Conservation (phyloP, 768 basidiomycete genomes). For the Lyophyllum decastes region DNA sequence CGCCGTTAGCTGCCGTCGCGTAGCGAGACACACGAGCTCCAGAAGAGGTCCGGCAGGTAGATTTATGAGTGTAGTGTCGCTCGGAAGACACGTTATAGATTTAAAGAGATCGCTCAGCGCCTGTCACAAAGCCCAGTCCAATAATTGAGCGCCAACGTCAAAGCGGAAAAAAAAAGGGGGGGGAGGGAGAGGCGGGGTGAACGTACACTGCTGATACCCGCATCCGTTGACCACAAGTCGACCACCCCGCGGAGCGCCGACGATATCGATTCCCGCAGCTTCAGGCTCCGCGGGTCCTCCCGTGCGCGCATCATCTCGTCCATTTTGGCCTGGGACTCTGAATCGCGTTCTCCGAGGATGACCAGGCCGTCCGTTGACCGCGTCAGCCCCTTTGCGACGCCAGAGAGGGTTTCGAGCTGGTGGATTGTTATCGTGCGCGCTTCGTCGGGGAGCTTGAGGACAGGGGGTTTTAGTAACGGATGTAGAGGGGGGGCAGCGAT, state of each 20-base stretch:
- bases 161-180: background rate
- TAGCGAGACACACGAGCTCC: conserved; percentile 74
- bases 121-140: no score
- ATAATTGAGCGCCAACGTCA: no score
- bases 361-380: conserved; percentile 68
- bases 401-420: conserved; percentile 80
- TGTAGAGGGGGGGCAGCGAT: background rate
- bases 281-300: conserved; percentile 61
- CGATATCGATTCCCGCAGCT: conserved; percentile 69
- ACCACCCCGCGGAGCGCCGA: conserved; percentile 59
- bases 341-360: conserved; percentile 55
- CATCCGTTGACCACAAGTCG: conserved; percentile 79
- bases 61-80: conserved; percentile 77
- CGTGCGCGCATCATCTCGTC: conserved; percentile 61
- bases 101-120: conserved; percentile 83
- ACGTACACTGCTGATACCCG: conserved; percentile 75
- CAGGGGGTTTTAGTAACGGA: background rate
- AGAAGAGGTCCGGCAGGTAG: conserved; percentile 81
- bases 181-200: background rate
- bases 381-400: conserved; percentile 86
- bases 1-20: conserved; percentile 70
- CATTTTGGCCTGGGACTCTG: conserved; percentile 49
- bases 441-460: conserved; percentile 70
- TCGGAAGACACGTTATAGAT: conserved; percentile 80
- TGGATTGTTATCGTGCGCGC: conserved; percentile 64